These are phyloP conservation scores for Trametes meyenii DNA, from an alignment of 768 basidiomycete genomes.

Conservation along the genomic window DNA sequence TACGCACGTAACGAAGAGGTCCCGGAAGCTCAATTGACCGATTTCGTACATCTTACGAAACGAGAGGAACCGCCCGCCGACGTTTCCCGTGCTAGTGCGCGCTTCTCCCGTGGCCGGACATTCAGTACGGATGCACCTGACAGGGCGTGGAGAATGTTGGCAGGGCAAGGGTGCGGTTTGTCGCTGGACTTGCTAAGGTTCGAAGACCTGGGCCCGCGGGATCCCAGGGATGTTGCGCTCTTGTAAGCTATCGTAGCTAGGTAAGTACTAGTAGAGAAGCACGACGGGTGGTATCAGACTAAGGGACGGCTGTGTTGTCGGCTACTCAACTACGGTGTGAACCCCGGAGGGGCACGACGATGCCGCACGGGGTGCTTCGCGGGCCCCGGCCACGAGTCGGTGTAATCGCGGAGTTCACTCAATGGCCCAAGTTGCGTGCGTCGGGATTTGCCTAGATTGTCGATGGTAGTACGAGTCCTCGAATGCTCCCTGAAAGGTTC, in stretches of 20 bases:
- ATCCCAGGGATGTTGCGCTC: background rate
- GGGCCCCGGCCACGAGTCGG: conserved; percentile 8
- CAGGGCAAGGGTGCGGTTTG: background rate
- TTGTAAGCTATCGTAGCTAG: background rate
- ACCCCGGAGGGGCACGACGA: conserved; percentile 3
- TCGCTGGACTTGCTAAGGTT: background rate
- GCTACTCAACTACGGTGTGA: conserved; percentile 6
- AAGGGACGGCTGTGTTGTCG: conserved; percentile 3
- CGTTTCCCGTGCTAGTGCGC: conserved; percentile 11
- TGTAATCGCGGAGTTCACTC: conserved; percentile 9
- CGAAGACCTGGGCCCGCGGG: background rate
- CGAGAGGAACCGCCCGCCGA: background rate
- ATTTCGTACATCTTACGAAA: background rate
- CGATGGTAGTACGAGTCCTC: background rate
- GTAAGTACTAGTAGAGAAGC: conserved; percentile 10
- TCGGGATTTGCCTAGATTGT: background rate
- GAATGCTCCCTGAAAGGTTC: background rate
- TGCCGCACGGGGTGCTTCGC: background rate
- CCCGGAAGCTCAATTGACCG: background rate
- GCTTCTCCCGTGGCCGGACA: conserved; percentile 10
- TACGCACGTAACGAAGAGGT: conserved; percentile 2
- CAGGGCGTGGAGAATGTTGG: background rate
- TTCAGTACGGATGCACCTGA: background rate
- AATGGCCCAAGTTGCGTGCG: background rate
- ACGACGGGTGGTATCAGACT: background rate